Evolutionary conservation across 2,329 filamentous ascomycete species (phyloP).

Genomic region (Trichoderma sp.): DNA sequence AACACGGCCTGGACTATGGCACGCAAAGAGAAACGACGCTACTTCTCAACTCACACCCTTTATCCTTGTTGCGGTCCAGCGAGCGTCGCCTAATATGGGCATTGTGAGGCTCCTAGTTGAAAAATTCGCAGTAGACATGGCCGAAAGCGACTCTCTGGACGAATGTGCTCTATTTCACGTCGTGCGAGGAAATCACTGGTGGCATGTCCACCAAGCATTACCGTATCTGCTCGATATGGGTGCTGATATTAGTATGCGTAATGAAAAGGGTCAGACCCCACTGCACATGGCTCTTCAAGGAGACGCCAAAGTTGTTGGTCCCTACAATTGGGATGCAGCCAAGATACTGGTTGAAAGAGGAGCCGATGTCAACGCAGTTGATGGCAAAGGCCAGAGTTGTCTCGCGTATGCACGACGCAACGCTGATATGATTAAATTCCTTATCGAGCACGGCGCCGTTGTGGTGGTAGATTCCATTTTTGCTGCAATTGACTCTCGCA

Average conservation of each 20-base stretch:
- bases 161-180: conserved; percentile 27
- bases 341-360: conserved; percentile 29
- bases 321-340: conserved; percentile 27
- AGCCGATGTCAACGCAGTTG: conserved; percentile 30
- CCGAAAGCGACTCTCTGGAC: conserved; percentile 27
- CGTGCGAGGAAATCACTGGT: conserved; percentile 28
- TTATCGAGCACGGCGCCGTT: conserved; percentile 27
- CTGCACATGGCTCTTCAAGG: conserved; percentile 28
- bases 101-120: conserved; percentile 40
- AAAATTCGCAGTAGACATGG: conserved; percentile 37
- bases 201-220: conserved; percentile 31
- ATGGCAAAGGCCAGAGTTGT: conserved; percentile 24
- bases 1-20: conserved; percentile 29
- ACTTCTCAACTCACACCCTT: conserved; percentile 24
- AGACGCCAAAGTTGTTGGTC: not conserved
- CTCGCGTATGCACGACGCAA: conserved; percentile 21
- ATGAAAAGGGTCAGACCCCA: conserved; percentile 26
- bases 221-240: conserved; percentile 30
- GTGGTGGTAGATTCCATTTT: conserved; percentile 27
- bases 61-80: conserved; percentile 34
- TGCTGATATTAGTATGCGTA: conserved; percentile 26
- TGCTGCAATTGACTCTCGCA: conserved; percentile 25
- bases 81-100: conserved; percentile 39
- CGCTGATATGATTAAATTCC: conserved; percentile 23
- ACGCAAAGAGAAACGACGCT: conserved; percentile 9